phyloP scores from a whole-genome alignment of 306 rosid genomes.

The Casuarina cunninghamiana region DNA sequence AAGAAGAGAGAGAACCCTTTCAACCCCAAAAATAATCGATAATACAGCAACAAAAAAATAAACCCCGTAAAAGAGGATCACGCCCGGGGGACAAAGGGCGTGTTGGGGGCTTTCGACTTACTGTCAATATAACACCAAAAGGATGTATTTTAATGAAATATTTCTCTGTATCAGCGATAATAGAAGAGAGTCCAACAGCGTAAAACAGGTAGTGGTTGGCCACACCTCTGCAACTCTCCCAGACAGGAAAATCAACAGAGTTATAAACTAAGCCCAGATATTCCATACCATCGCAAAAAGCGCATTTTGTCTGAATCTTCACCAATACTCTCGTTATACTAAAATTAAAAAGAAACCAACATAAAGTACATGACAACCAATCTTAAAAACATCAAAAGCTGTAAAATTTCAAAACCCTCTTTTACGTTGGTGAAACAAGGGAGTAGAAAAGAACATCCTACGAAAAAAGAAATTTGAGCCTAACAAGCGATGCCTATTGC shows the following conservation, averaged over 20 bases:
- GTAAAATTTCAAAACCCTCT: conserved; percentile 23
- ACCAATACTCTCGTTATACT: conserved; percentile 38
- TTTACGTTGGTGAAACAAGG: conserved; percentile 13
- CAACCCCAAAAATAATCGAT: background rate
- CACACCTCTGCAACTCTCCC: conserved; percentile 44
- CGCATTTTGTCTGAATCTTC: conserved; percentile 58
- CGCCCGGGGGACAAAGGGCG: no score
- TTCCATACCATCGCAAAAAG: conserved; percentile 31
- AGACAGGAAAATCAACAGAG: conserved; percentile 41
- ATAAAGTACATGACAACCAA: conserved; percentile 44
- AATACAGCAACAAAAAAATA: conserved; percentile 13
- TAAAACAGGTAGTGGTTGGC: conserved; percentile 34
- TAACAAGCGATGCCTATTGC: conserved; percentile 25
- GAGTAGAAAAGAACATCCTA: background rate
- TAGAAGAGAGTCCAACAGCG: conserved; percentile 31
- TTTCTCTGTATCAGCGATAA: conserved; percentile 31
- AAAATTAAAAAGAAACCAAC: conserved; percentile 32
- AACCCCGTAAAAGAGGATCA: conserved; percentile 30
- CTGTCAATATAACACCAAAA: conserved; percentile 41
- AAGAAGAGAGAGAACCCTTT: conserved; percentile 23
- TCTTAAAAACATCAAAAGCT: conserved; percentile 52
- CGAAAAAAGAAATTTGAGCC: conserved; percentile 4
- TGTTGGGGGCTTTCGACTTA: conserved; percentile 3
- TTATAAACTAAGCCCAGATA: conserved; percentile 34
- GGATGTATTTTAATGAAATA: conserved; percentile 42